phyloP scores from a whole-genome alignment of 768 basidiomycete species.

The Podaxis sp. region DNA sequence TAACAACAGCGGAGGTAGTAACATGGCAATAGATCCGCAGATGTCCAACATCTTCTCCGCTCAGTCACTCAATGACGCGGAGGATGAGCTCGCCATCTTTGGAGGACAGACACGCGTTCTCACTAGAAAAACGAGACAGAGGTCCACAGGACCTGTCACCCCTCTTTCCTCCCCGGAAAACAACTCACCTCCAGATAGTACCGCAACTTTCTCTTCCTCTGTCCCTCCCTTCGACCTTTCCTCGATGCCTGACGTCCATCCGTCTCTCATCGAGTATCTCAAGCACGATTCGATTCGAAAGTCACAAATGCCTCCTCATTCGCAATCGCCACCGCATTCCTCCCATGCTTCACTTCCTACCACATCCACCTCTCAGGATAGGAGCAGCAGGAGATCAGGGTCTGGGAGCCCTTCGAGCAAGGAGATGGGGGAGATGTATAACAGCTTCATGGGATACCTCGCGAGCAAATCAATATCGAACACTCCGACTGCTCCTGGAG shows the following conservation, averaged over 20 bases:
- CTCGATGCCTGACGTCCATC: slow-evolving; percentile 28
- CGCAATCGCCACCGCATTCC: not conserved
- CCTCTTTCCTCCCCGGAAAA: slow-evolving; percentile 8
- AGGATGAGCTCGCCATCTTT: slow-evolving; percentile 53
- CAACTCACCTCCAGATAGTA: not conserved
- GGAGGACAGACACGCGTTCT: slow-evolving; percentile 51
- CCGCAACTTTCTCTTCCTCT: not conserved
- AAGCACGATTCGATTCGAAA: slow-evolving; percentile 27
- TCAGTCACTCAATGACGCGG: slow-evolving; percentile 31
- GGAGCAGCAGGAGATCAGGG: not conserved
- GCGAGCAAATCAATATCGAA: slow-evolving; percentile 20
- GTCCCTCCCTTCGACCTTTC: not conserved
- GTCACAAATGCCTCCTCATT: not conserved
- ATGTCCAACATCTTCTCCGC: slow-evolving; percentile 15
- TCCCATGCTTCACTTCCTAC: slow-evolving; percentile 4
- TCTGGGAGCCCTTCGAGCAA: slow-evolving; percentile 8
- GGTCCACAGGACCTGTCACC: slow-evolving; percentile 9
- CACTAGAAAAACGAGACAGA: slow-evolving; percentile 28
- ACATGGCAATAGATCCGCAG: slow-evolving; percentile 6
- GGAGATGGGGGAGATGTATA: slow-evolving; percentile 25
- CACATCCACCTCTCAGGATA: not conserved
- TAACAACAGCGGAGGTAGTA: slow-evolving; percentile 1
- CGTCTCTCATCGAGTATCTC: slow-evolving; percentile 33
- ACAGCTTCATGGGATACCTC: slow-evolving; percentile 24
- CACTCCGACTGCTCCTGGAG: slow-evolving; percentile 9